Evolutionary conservation across 1,139 yeast genomes (phyloP).

Genomic region (Debaryomycetaceae sp.): DNA sequence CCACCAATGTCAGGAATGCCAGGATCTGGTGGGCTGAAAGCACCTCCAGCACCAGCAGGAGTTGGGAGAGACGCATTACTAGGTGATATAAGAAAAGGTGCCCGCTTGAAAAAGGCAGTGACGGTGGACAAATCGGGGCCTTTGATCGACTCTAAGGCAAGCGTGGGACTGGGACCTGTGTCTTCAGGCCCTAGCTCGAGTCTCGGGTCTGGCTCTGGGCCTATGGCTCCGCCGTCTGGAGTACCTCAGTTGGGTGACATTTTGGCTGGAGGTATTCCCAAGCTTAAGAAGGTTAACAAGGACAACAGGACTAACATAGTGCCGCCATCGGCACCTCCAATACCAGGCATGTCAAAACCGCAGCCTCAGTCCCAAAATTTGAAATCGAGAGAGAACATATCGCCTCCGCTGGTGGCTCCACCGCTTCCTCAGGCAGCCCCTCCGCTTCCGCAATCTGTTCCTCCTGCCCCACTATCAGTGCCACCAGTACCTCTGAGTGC

Average conservation of each 20-base stretch:
- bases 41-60: constrained; percentile 29
- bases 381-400: background rate
- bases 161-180: constrained; percentile 20
- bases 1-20: constrained; percentile 24
- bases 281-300: constrained; percentile 53
- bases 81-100: constrained; percentile 84
- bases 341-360: constrained; percentile 14
- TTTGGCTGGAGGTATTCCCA: constrained; percentile 86
- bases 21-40: constrained; percentile 12
- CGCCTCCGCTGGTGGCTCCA: constrained; percentile 4
- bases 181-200: constrained; percentile 8
- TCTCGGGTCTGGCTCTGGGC: constrained; percentile 10
- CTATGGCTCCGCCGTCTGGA: constrained; percentile 19
- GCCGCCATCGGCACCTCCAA: constrained; percentile 35
- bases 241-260: constrained; percentile 71
- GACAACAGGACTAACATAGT: constrained; percentile 44
- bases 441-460: constrained; percentile 18
- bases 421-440: constrained; percentile 11
- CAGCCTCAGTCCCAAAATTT: background rate
- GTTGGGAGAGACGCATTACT: constrained; percentile 74
- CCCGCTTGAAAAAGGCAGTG: constrained; percentile 65
- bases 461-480: constrained; percentile 14
- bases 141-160: constrained; percentile 20
- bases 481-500: constrained; percentile 17
- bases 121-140: constrained; percentile 48